Base-by-base conservation (phyloP, 331 rosid species). In the Ulmus americana region DNA sequence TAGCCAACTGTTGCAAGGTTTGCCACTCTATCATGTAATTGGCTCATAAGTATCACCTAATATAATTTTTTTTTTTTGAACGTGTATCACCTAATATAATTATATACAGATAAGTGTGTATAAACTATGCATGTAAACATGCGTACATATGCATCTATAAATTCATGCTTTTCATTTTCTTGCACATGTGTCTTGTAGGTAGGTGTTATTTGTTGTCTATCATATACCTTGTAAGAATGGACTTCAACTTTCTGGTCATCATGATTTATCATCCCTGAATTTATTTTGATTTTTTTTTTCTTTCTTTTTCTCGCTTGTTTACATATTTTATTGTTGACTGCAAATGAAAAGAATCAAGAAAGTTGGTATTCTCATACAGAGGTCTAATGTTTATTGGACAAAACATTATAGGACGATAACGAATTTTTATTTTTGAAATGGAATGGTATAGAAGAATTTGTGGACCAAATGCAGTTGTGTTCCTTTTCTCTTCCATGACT, bases 1-100 rank as follows among this genome's bases (percentile, higher is more conserved):
- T 82, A 73, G 86, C 82, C 65, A 86, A 92, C 73, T 80, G 86
- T 79, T 89, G 95, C 95, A 89, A 86, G 98, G 98, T 92, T 72
- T 58, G 81, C 63, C 79, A 56, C 35, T 66, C 39, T 65, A 28
- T 28, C 35, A 28, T 28, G 61, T 41, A 67, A 45, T 22, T 35
- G 40, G 15, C 28, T 44, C 53, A 11, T 55, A 70, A 55, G 70
- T 45, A 58, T 12, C 52, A 63, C 67, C 43, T 46, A 57, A 64
- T 64, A 46, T 13, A 9, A 5, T 42, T 52, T 28, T 28, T 28
- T 28, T 0, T 28, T 3, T 28, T 28, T 28, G 35, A 28, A 28
- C 2, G 35, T 48, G 67, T 45, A 58, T 12, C 52, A 63, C 67
- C 43, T 46, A 57, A 64, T 64, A 46, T 13, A 9, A 5, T 60